Base-by-base conservation (phyloP, 805 yeast species). In the Yamadazyma olivae region DNA sequence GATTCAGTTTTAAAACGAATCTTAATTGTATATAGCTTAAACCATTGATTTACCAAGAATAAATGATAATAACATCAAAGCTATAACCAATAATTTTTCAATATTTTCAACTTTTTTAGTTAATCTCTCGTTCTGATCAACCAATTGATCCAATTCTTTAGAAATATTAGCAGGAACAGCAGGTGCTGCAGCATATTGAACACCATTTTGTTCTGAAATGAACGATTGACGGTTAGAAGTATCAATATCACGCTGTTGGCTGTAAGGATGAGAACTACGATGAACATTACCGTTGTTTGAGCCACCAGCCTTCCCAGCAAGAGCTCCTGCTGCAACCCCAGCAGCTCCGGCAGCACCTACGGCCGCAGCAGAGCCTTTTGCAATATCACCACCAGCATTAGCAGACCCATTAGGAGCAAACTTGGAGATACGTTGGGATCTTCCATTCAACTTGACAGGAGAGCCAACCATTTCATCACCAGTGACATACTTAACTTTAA, bases 11-110 rank as follows among this genome's bases (percentile, higher is more conserved):
- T 20, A 20, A 20, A 20, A 20, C 23, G 23, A 20, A 20, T 7
- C 23, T 20, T 20, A 20, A 20, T 10, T 10, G 7, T 7, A 20
- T 20, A 7, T 10, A 20, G 9, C 8, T 26, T 29, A 81, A 51
- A 78, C 79, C 53, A 82, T 74, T 58, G 79, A 70, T 83, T 87
- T 83, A 36, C 89, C 91, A 43, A 83, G 61, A 75, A 64, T 50
- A 79, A 86, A 56, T 69, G 72, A 60, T 46, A 67, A 49, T 33
- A 68, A 68, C 54, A 56, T 69, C 57, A 60, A 77, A 44, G 46
- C 71, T 56, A 46, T 48, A 20, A 82, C 79, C 36, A 74, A 53
- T 50, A 40, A 47, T 20, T 36, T 48, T 38, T 54, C 62, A 47
- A 61, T 64, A 20, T 74, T 57, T 44, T 72, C 73, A 46, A 70